Conservation (phyloP, 1,284 basidiomycete genomes). For the Mycena sp. region DNA sequence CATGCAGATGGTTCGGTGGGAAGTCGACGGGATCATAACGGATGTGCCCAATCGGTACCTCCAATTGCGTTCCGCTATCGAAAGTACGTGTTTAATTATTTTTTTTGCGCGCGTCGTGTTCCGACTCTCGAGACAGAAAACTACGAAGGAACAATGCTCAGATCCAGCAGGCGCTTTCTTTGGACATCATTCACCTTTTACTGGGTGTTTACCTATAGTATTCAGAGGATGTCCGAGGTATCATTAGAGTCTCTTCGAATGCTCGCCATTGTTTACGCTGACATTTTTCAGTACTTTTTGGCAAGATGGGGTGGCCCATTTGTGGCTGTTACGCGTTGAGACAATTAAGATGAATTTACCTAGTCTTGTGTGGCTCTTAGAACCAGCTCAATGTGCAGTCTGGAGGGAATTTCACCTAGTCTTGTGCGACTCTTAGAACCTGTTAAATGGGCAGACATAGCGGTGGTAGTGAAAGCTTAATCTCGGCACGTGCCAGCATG, state of each 20-base stretch:
- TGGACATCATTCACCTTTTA: conserved; percentile 24
- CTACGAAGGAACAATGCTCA: conserved; percentile 27
- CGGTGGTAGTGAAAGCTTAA: not conserved
- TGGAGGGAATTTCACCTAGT: no score
- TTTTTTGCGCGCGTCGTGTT: not conserved
- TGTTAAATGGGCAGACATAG: no score
- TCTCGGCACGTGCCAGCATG: not conserved
- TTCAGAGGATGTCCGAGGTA: conserved; percentile 29
- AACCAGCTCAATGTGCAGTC: no score
- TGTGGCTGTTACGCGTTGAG: not conserved
- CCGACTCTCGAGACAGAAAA: conserved; percentile 25
- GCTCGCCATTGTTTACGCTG: not conserved
- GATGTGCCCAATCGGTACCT: conserved; percentile 31
- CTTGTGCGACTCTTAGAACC: no score
- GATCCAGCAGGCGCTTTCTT: conserved; percentile 24
- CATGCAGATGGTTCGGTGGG: conserved; percentile 29
- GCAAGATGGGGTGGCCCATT: conserved; percentile 31
- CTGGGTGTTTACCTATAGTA: conserved; percentile 21
- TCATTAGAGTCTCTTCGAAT: not conserved
- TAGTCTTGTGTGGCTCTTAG: no score
- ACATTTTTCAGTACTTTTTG: conserved; percentile 16
- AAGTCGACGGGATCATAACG: conserved; percentile 34
- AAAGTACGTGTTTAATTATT: conserved; percentile 13
- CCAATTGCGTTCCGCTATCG: conserved; percentile 27
- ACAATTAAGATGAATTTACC: no score